phyloP scores from a whole-genome alignment of 176 grass and related monocot species.

The Chrysopogon serrulatus region DNA sequence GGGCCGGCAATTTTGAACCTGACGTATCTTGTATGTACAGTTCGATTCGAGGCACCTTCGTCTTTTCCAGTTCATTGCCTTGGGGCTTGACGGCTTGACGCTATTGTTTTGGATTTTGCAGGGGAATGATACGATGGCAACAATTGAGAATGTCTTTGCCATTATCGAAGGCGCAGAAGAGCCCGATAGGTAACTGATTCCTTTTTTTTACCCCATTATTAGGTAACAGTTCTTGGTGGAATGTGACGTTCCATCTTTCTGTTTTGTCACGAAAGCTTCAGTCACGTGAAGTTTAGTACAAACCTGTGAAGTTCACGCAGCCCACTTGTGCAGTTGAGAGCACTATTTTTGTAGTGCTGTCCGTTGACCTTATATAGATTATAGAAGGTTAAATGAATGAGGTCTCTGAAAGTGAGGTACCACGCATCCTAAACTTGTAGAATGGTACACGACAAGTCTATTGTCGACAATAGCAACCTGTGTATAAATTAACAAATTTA shows the following conservation, averaged over 20 bases:
- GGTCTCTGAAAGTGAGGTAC: no score
- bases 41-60: not conserved
- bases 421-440: no score
- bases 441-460: no score
- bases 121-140: slow-evolving; percentile 77
- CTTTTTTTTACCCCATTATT: not conserved
- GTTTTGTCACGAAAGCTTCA: not conserved
- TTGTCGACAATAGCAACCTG: no score
- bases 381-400: no score
- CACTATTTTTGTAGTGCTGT: not conserved
- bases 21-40: slow-evolving; percentile 49
- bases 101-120: slow-evolving; percentile 2
- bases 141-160: slow-evolving; percentile 76
- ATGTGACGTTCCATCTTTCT: not conserved
- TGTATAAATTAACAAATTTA: no score
- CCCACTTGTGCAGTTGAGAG: not conserved
- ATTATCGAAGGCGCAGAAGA: slow-evolving; percentile 75
- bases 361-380: not conserved
- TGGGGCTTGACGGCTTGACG: not conserved
- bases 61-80: not conserved
- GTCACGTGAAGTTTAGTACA: not conserved
- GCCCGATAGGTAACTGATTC: slow-evolving; percentile 58
- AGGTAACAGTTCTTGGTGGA: slow-evolving; percentile 26
- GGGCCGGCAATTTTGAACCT: slow-evolving; percentile 75
- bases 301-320: not conserved